Evolutionary conservation across 257 asterid species (phyloP), one percentile per base, ranked within the genome.

Genomic region (Marsdenia floribunda): DNA sequence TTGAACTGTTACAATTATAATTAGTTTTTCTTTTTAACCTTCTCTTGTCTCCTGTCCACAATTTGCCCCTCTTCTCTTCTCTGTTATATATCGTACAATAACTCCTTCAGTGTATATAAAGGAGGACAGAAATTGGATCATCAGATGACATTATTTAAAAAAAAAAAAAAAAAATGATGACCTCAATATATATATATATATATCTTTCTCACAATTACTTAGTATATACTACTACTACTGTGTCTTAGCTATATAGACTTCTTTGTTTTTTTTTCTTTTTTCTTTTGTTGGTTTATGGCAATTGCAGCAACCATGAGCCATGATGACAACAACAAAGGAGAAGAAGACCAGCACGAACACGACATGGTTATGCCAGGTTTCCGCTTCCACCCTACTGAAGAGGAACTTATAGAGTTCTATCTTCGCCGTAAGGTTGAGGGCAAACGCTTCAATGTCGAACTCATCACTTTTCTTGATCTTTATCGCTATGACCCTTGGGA

Each of bases 371-470:
- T 95, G 98, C 99, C 99, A 0, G 99, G 99, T 0, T 95, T 95
- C 68, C 95, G 99, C 0, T 95, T 95, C 85, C 97, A 92, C 78
- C 99, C 99, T 2, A 95, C 99, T 0, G 99, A 95, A 50, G 99
- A 95, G 66, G 99, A 95, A 83, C 97, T 95, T 22, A 90, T 95
- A 0, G 99, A 95, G 74, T 95, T 95, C 88, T 95, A 95, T 75
- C 98, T 95, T 83, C 97, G 99, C 65, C 97, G 99, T 54, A 95
- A 95, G 87, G 97, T 95, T n/a, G 98, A 95, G 85, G 99, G 99
- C 78, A 95, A 92, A 77, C 93, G 97, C 3, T 95, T 95, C 90
- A 92, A 95, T 77, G 98, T 95, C 0, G 97, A 95, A 55, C 97
- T 95, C 85, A 89, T 95, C 86, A 88, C 99, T 77, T 92, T 87